Evolutionary conservation across 1,284 basidiomycete genomes (phyloP), one percentile per base, ranked within the genome.

Genomic region (Ceratobasidium sp.): DNA sequence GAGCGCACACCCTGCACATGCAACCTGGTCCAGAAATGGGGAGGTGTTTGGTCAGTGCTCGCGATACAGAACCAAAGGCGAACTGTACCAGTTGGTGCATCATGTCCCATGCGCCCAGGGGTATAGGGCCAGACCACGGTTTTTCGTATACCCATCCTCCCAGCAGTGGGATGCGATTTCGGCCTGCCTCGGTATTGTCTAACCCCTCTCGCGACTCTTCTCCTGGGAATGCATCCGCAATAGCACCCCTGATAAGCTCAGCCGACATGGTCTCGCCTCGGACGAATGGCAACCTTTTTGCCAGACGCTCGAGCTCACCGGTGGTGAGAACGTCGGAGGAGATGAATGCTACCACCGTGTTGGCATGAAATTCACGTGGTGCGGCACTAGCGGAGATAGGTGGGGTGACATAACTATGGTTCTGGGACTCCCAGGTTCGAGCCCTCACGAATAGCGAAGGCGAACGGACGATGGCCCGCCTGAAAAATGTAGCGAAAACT

Each of bases 401-500:
- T 41, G 16, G 59, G 11, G 22, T 7, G 37, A 7, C 34, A 27
- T 24, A 1, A 14, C 8, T 39, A 29, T n/a, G 13, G 19, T 14
- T 39, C 9, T 63, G 43, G 13, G 58, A 27, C 24, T 73, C 71
- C 71, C 71, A 73, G 13, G 71, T 73, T 31, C 71, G 71, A 54
- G 59, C 71, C n/a, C 71, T 46, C 7, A 73, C 59, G 34, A 73
- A 73, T 5, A 73, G 48, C 49, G 71, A 39, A 14, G 71, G 71
- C 9, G 71, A 73, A n/a, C 71, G 58, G 9, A 59, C 59, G n/a
- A 73, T 73, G 8, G 49, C 71, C 29, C 71, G 14, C n/a, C 71
- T 56, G 49, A 63, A 73, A 29, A 73, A 63, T 0, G 71, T 63
- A 19, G 71, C 71, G 48, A 73, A 73, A 37, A 73, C 71, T 19